A percentile compares a stretch with the other conserved stretches of the same genome.
These are phyloP conservation scores for Coniochaeta prunicola DNA, from an alignment of 2,329 filamentous ascomycete species.

Conservation along the genomic window DNA sequence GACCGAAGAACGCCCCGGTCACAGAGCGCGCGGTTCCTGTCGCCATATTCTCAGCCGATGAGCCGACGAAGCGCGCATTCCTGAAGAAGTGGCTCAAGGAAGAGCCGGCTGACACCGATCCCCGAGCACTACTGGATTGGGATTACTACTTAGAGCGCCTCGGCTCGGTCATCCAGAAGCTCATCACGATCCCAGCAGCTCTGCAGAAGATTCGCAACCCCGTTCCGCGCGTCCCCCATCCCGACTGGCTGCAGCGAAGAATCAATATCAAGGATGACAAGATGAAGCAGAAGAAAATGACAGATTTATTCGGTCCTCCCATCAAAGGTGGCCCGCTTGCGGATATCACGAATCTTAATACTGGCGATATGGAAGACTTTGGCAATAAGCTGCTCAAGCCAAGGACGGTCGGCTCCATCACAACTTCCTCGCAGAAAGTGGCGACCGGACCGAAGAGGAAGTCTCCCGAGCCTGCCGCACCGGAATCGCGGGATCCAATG, in stretches of 20 bases:
- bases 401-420: slow-evolving; percentile 47
- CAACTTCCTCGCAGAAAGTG: slow-evolving; percentile 49
- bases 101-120: slow-evolving; percentile 85
- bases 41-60: slow-evolving; percentile 93
- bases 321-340: slow-evolving; percentile 56
- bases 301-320: slow-evolving; percentile 63
- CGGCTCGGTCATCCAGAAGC: slow-evolving; percentile 95
- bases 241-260: slow-evolving; percentile 90
- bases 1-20: slow-evolving; percentile 80
- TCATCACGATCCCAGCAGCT: slow-evolving; percentile 96
- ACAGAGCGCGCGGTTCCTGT: slow-evolving; percentile 93
- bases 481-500: slow-evolving; percentile 68
- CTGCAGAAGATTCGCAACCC: slow-evolving; percentile 93
- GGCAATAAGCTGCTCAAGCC: slow-evolving; percentile 61
- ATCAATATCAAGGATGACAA: slow-evolving; percentile 96
- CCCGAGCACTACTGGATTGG: slow-evolving; percentile 87
- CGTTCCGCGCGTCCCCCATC: slow-evolving; percentile 86
- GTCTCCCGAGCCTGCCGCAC: slow-evolving; percentile 55
- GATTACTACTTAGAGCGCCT: slow-evolving; percentile 94
- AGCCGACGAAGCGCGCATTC: slow-evolving; percentile 79
- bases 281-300: slow-evolving; percentile 98
- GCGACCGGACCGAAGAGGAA: slow-evolving; percentile 60
- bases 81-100: slow-evolving; percentile 94
- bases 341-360: slow-evolving; percentile 61
- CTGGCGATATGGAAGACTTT: slow-evolving; percentile 71